phyloP scores from a whole-genome alignment of 768 basidiomycete species.

The Lentinus brumalis region DNA sequence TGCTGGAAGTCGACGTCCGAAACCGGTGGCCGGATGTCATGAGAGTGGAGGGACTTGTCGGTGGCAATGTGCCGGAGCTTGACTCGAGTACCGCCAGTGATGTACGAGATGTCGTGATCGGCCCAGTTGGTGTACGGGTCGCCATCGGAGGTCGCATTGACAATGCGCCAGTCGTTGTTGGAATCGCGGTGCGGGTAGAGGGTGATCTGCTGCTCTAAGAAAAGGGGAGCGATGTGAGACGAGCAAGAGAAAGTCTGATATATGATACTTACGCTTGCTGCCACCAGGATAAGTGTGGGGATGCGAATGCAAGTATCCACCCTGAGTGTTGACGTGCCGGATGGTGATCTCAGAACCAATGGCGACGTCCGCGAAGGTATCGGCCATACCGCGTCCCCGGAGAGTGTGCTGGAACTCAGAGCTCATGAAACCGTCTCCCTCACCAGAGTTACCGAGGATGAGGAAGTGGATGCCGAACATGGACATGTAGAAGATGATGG shows the following conservation, averaged over 20 bases:
- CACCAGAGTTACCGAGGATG: conserved; percentile 86
- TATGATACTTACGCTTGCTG: conserved; percentile 69
- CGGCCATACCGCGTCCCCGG: conserved; percentile 84
- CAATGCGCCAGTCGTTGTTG: conserved; percentile 92
- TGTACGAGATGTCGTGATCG: conserved; percentile 55
- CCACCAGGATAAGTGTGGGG: conserved; percentile 86
- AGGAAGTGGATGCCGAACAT: conserved; percentile 97
- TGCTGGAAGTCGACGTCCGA: conserved; percentile 99
- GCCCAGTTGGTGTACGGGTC: conserved; percentile 50
- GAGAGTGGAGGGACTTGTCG: conserved; percentile 88
- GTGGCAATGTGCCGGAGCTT: conserved; percentile 81
- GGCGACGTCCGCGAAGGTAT: conserved; percentile 87
- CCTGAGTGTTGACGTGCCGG: conserved; percentile 94
- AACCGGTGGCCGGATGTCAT: conserved; percentile 92
- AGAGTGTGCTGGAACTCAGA: conserved; percentile 98
- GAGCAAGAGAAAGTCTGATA: neutral
- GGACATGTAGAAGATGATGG: conserved; percentile 87
- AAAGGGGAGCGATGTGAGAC: neutral
- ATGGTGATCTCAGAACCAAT: conserved; percentile 82
- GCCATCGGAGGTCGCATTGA: conserved; percentile 65
- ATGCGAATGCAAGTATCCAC: conserved; percentile 98
- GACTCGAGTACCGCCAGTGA: conserved; percentile 69
- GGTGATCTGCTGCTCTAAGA: conserved; percentile 93
- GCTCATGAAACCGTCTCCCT: conserved; percentile 99
- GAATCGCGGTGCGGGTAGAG: conserved; percentile 97